Percentiles rank a stretch among this genome's conserved stretches.
These are phyloP conservation scores for Xylaria sp. DNA, from an alignment of 2,329 filamentous ascomycete species.

Conservation along the genomic window DNA sequence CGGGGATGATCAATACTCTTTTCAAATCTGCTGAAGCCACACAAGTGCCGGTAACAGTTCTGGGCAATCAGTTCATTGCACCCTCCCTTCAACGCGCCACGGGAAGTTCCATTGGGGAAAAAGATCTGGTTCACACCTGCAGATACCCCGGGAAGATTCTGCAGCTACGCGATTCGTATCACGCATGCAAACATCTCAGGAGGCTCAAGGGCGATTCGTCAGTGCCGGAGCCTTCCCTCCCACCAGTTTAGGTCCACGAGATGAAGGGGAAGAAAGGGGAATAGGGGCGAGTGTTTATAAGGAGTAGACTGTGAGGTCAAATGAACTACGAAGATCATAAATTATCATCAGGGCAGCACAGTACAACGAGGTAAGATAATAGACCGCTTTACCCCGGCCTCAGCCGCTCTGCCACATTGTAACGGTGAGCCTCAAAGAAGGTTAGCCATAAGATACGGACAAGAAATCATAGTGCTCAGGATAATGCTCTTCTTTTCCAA, in stretches of 20 bases:
- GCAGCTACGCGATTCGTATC: conserved; percentile 23
- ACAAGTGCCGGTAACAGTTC: background rate
- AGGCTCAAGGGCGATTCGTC: conserved; percentile 1
- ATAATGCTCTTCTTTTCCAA: background rate
- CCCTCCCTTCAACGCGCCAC: background rate
- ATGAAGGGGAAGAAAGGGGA: background rate
- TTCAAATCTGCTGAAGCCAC: background rate
- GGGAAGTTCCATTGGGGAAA: conserved; percentile 14
- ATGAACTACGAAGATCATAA: background rate
- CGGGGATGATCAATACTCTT: background rate
- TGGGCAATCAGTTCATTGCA: background rate
- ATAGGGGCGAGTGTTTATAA: background rate
- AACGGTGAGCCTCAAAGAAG: background rate
- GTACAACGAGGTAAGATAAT: background rate
- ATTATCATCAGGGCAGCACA: background rate
- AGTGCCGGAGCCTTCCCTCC: background rate
- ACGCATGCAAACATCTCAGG: conserved; percentile 13
- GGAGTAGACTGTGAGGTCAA: background rate
- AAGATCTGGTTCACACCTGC: conserved; percentile 27
- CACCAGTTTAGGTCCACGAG: background rate
- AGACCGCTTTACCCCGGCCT: background rate
- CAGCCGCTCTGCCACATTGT: background rate
- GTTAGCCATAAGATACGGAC: background rate
- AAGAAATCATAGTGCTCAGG: background rate
- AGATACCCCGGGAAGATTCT: conserved; percentile 32